Evolutionary conservation across 176 grass and related monocot genomes (phyloP).

Genomic region (Ensete ventricosum): DNA sequence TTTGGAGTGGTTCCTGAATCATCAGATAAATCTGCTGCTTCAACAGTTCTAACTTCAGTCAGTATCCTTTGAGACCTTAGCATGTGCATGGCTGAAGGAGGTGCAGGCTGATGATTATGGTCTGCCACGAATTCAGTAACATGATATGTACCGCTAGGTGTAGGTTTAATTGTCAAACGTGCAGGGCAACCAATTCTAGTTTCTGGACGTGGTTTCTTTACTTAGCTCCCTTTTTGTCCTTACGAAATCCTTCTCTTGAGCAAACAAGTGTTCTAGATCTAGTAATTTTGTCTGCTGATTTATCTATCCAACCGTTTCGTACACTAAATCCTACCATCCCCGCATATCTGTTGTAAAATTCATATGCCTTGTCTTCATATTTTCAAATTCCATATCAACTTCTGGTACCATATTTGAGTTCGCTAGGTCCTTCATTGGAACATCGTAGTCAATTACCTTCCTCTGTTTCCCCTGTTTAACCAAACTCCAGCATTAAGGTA

Average conservation of each 20-base stretch:
- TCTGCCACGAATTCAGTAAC: conserved; percentile 37
- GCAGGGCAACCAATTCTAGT: conserved; percentile 43
- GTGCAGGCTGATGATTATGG: conserved; percentile 46
- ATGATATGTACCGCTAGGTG: conserved; percentile 21
- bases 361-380: conserved; percentile 31
- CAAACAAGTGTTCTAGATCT: conserved; percentile 40
- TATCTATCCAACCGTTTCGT: conserved; percentile 36
- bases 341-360: conserved; percentile 43
- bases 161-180: conserved; percentile 39
- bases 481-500: not conserved
- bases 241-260: conserved; percentile 45
- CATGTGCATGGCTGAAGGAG: conserved; percentile 36
- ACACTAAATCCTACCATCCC: conserved; percentile 38
- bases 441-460: conserved; percentile 40
- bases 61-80: conserved; percentile 40
- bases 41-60: conserved; percentile 21
- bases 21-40: conserved; percentile 28
- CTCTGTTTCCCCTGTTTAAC: conserved; percentile 43
- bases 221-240: conserved; percentile 33
- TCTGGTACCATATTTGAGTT: conserved; percentile 35
- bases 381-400: conserved; percentile 44
- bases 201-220: conserved; percentile 33
- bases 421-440: conserved; percentile 15
- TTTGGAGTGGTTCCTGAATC: conserved; percentile 24
- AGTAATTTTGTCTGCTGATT: conserved; percentile 29